Evolutionary conservation across 257 asterid species (phyloP), one percentile per base, ranked within the genome.

Genomic region (Osmanthus fragrans): DNA sequence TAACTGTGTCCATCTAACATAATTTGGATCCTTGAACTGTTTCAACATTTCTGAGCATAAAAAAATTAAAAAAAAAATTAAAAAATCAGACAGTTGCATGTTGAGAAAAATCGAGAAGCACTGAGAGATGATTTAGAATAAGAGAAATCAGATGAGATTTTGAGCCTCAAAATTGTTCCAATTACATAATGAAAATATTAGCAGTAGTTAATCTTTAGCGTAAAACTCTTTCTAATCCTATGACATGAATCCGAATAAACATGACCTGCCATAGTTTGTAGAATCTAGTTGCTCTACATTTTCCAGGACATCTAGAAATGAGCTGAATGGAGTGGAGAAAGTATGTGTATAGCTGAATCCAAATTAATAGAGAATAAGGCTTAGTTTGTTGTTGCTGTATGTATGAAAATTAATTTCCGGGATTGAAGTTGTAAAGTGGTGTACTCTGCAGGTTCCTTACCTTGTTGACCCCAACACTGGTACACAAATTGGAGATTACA

Each of bases 381-480:
- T 45, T 47, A 47, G 72, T 11, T 67, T 67, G 6, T 29, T 27
- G 33, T 29, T 47, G 34, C 19, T 21, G 68, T 23, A 7, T 34
- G 37, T 71, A 33, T 39, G 33, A 65, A 19, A 60, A n/a, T 49
- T 5, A 67, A 56, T 34, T 36, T 79, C 34, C 69, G 45, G 67
- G 27, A 19, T 21, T 37, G 19, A 73, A n/a, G 23, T 6, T 45
- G 64, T 36, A 10, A 47, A 32, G 21, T 73, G 4, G 25, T 71
- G 70, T 49, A 30, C 42, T 42, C 30, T 86, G 89, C 90, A 92
- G 96, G 96, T 90, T 27, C 96, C 97, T 74, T 90, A 82, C 89
- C 94, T 90, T 72, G 79, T 88, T 71, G 96, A 92, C 86, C 97
- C 85, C 15, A 92, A 90, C 75, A 86, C 92, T 1, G 92, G 90